These are phyloP conservation scores for Craspedostauros australis DNA, from an alignment of 108 stramenopile species.

Conservation along the genomic window DNA sequence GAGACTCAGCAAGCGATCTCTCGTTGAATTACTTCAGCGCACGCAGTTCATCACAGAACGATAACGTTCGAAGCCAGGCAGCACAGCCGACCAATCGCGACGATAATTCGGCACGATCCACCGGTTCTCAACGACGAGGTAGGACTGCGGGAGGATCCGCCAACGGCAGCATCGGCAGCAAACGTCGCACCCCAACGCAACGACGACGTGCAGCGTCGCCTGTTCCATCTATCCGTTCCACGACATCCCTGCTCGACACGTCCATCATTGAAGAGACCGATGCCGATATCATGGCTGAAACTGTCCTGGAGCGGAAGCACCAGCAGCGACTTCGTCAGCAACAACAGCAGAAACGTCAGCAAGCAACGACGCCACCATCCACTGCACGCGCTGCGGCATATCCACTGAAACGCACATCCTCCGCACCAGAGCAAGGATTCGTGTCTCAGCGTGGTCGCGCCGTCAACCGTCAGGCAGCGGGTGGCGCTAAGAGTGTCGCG, in stretches of 20 bases:
- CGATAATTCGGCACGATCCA: constrained; percentile 15
- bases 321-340: not conserved
- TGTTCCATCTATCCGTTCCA: constrained; percentile 22
- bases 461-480: no score
- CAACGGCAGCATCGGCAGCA: not conserved
- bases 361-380: no score
- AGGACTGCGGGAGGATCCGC: not conserved
- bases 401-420: no score
- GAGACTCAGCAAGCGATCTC: no score
- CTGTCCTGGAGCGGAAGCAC: constrained; percentile 1
- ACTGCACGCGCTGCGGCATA: no score
- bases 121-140: not conserved
- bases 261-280: constrained; percentile 49
- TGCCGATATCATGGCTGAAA: constrained; percentile 24
- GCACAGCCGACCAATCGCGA: not conserved
- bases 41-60: no score
- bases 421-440: no score
- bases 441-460: no score
- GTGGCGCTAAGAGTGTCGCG: no score
- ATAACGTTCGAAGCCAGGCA: no score
- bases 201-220: constrained; percentile 13
- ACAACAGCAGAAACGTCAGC: no score
- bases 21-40: no score
- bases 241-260: constrained; percentile 22
- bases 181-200: constrained; percentile 1